Conservation (phyloP, 345 rosid species). For the Salix dunnii region DNA sequence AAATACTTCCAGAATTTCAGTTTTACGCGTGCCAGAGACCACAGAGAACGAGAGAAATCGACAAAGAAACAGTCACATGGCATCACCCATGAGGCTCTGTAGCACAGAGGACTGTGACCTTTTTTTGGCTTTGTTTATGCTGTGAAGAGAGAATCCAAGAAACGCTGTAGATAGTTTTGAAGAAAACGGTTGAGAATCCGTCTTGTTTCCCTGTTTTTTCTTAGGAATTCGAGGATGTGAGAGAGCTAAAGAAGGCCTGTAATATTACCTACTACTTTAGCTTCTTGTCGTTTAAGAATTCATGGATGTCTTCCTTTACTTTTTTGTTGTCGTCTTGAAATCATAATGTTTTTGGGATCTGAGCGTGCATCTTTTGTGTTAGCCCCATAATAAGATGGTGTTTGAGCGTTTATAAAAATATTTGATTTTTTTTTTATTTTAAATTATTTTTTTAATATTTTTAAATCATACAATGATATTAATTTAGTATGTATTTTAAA, state of each 20-base stretch:
- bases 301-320: no score
- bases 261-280: not conserved
- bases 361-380: no score
- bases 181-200: not conserved
- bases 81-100: conserved; percentile 1
- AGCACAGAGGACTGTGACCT: conserved; percentile 1
- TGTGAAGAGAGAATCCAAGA: not conserved
- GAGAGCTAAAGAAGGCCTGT: conserved; percentile 5
- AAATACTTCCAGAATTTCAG: conserved; percentile 15
- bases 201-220: not conserved
- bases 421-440: no score
- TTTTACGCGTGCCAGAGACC: not conserved
- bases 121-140: not conserved
- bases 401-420: no score
- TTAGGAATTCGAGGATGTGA: conserved; percentile 4
- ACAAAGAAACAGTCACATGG: conserved; percentile 17
- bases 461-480: no score
- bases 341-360: no score
- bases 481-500: no score
- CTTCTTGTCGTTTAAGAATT: no score
- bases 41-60: not conserved
- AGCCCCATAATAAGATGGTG: no score
- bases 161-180: not conserved
- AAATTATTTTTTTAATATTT: no score
- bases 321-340: no score